These are phyloP conservation scores for Botrytis squamosa DNA, from an alignment of 2,329 filamentous ascomycete genomes.

Conservation along the genomic window DNA sequence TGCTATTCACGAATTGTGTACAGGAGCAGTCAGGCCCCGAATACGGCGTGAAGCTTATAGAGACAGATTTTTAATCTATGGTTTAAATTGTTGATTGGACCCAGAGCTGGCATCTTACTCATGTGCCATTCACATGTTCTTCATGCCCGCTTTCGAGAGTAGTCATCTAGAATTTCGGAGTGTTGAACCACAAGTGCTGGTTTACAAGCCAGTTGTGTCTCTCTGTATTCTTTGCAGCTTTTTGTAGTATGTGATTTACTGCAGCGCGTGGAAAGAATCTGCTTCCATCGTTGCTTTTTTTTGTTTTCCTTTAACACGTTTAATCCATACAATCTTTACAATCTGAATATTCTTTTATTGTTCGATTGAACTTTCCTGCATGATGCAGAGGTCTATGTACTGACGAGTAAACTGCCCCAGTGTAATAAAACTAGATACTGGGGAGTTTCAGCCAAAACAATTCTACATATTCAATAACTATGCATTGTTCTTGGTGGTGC, in stretches of 20 bases:
- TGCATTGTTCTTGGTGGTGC: neutral
- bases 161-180: neutral
- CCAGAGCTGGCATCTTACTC: neutral
- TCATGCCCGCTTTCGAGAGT: neutral
- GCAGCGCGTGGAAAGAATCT: neutral
- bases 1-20: neutral
- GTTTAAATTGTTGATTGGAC: neutral
- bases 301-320: neutral
- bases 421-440: neutral
- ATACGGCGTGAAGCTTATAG: neutral
- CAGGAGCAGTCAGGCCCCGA: neutral
- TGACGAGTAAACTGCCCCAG: neutral
- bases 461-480: neutral
- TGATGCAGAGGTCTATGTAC: neutral
- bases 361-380: no score
- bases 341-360: neutral
- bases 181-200: neutral
- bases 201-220: neutral
- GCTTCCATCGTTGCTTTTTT: neutral
- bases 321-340: neutral
- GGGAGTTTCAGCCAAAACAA: neutral
- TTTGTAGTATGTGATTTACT: neutral
- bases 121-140: neutral
- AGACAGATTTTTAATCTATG: neutral
- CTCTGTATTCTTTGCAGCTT: neutral